These are phyloP conservation scores for Yarrowia phangngaensis DNA, from an alignment of 805 yeast genomes.

Conservation along the genomic window DNA sequence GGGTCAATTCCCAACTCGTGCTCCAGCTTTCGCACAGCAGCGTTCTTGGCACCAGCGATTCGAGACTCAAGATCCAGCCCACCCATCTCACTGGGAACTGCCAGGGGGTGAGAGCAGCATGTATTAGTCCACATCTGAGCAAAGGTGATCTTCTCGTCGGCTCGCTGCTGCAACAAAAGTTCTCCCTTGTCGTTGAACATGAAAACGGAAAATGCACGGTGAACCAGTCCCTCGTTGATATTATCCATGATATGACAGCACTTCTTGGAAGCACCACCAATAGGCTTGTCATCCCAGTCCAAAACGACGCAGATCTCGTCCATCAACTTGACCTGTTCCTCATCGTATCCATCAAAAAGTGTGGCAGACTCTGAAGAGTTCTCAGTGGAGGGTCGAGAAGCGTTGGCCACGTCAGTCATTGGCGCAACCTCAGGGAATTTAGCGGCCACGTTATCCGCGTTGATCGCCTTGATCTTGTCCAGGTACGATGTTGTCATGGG, in stretches of 20 bases:
- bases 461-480: conserved; percentile 21
- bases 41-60: conserved; percentile 72
- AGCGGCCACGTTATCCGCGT: conserved; percentile 21
- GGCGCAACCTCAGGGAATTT: conserved; percentile 37
- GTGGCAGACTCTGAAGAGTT: conserved; percentile 33
- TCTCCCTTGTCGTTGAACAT: conserved; percentile 73
- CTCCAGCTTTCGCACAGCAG: conserved; percentile 86
- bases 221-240: conserved; percentile 80
- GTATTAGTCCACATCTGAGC: conserved; percentile 98
- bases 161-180: conserved; percentile 88
- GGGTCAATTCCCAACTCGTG: conserved; percentile 87
- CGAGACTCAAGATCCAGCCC: conserved; percentile 51
- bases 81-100: conserved; percentile 79
- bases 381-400: conserved; percentile 29
- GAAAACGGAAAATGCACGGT: conserved; percentile 95
- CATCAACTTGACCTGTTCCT: conserved; percentile 92
- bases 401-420: conserved; percentile 31
- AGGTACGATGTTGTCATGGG: conserved; percentile 9
- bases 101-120: conserved; percentile 96
- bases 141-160: conserved; percentile 93
- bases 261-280: conserved; percentile 94
- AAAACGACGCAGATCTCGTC: conserved; percentile 93
- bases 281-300: conserved; percentile 79
- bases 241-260: conserved; percentile 71
- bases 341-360: conserved; percentile 82